Conservation (phyloP, 2,329 filamentous ascomycete species). For the Cladosporium phlei region DNA sequence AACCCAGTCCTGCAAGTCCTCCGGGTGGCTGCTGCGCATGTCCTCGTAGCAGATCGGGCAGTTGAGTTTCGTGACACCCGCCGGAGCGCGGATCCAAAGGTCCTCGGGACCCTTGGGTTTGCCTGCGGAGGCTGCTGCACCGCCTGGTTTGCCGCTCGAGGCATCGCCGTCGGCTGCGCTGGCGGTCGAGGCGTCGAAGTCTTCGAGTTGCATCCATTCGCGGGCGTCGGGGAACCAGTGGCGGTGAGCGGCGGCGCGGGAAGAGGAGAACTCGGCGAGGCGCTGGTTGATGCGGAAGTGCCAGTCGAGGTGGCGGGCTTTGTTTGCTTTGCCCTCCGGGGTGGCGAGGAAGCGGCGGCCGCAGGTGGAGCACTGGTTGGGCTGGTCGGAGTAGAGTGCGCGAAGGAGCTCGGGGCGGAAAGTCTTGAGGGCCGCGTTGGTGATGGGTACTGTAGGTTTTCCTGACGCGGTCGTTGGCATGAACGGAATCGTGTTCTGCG, state of each 20-base stretch:
- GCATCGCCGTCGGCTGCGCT: constrained; percentile 32
- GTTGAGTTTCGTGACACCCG: constrained; percentile 66
- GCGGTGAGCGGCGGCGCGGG: constrained; percentile 72
- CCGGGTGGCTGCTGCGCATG: constrained; percentile 87
- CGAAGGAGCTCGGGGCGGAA: constrained; percentile 70
- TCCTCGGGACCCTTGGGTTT: constrained; percentile 55
- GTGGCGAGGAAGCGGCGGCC: constrained; percentile 78
- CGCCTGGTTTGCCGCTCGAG: constrained; percentile 37
- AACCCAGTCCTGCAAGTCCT: constrained; percentile 92
- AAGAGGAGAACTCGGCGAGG: constrained; percentile 61
- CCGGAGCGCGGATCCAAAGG: constrained; percentile 77
- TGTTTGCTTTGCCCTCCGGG: constrained; percentile 74
- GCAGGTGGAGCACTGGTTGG: constrained; percentile 86
- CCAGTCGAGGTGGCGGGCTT: constrained; percentile 94
- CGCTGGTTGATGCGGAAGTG: constrained; percentile 92
- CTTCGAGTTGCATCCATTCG: constrained; percentile 85
- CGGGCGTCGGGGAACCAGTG: constrained; percentile 93
- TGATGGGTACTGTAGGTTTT: constrained; percentile 23
- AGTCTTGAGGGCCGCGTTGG: constrained; percentile 29
- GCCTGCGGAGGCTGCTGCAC: constrained; percentile 31
- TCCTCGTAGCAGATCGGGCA: constrained; percentile 95
- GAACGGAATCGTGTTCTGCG: not conserved
- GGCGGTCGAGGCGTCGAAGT: constrained; percentile 62
- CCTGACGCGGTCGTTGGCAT: not conserved
- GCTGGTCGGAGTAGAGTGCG: constrained; percentile 72